Conservation (phyloP, 352 stramenopile species). For the Phytophthora ramorum region DNA sequence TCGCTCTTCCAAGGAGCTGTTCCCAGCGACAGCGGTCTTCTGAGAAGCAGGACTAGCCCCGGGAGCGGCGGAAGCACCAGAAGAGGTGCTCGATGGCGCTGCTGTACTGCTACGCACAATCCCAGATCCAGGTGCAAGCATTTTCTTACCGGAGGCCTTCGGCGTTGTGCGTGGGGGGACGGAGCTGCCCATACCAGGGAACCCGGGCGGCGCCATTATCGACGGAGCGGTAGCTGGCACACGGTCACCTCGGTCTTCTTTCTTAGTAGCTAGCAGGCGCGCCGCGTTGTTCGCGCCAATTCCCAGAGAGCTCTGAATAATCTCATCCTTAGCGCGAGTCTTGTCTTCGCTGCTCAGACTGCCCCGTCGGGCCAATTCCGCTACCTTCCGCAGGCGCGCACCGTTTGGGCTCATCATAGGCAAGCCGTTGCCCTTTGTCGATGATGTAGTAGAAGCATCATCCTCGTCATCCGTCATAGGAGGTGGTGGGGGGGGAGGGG, state of each 20-base stretch:
- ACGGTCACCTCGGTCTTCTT: constrained; percentile 49
- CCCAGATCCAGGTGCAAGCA: constrained; percentile 52
- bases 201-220: constrained; percentile 53
- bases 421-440: constrained; percentile 52
- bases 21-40: constrained; percentile 26
- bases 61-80: constrained; percentile 26
- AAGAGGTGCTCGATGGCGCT: constrained; percentile 27
- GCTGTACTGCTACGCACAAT: constrained; percentile 54
- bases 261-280: constrained; percentile 65
- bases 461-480: constrained; percentile 77
- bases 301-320: constrained; percentile 87
- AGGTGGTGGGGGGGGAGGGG: constrained; percentile 66
- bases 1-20: constrained; percentile 64
- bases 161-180: constrained; percentile 49
- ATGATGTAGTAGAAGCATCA: constrained; percentile 63
- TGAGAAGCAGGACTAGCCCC: constrained; percentile 37
- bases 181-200: constrained; percentile 33
- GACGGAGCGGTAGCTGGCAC: constrained; percentile 31
- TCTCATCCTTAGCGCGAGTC: constrained; percentile 85
- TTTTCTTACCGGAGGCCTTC: constrained; percentile 60
- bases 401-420: constrained; percentile 90
- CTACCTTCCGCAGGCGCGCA: constrained; percentile 76
- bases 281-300: constrained; percentile 71
- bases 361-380: constrained; percentile 76
- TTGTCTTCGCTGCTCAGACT: constrained; percentile 87